Evolutionary conservation across 2,329 filamentous ascomycete species (phyloP), one percentile per base, ranked within the genome.

Genomic region (Aspergillus sp.): DNA sequence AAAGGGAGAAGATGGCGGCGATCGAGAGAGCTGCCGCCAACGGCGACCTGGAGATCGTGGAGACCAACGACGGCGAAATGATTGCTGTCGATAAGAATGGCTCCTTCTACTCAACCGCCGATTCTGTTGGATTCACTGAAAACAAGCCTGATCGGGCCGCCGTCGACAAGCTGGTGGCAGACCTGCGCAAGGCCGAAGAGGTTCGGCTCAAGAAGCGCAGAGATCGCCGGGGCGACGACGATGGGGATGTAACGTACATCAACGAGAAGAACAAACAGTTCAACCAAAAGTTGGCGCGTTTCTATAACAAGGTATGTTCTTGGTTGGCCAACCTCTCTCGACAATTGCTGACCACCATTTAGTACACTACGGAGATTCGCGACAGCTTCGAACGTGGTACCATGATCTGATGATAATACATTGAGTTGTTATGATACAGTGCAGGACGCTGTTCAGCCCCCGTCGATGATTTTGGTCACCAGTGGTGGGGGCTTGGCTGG

Each of bases 191-290:
- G 77, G 91, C 92, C 1, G 94, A 99, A 74, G 91, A 95, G 64
- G 82, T 86, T 48, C 81, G 91, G 47, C 69, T 96, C 66, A 95
- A 92, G 81, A 95, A 95, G 78, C 82, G 91, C 64, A 86, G 84
- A 70, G 90, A 95, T 60, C 82, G 91, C 70, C 83, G 86, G 69
- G 88, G 87, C 57, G 91, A 92, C 53, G 91, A 96, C 58, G 89
- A 92, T 45, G 88, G 85, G 23, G 94, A 99, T 73, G 89, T 97
- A 64, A 97, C 93, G 6, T 97, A 96, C 75, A 99, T 99, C 83
- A 99, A 99, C 76, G 91, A 97, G 76, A 97, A 99, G 87, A 99
- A 99, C 81, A 97, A 97, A 81, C 91, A 97, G 81, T 99, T 99
- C 79, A 99, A 99, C 84, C 87, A 96, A 78, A 97, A 99, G 78